Conservation (phyloP, 805 yeast species). For the Barnettozyma botsteinii region DNA sequence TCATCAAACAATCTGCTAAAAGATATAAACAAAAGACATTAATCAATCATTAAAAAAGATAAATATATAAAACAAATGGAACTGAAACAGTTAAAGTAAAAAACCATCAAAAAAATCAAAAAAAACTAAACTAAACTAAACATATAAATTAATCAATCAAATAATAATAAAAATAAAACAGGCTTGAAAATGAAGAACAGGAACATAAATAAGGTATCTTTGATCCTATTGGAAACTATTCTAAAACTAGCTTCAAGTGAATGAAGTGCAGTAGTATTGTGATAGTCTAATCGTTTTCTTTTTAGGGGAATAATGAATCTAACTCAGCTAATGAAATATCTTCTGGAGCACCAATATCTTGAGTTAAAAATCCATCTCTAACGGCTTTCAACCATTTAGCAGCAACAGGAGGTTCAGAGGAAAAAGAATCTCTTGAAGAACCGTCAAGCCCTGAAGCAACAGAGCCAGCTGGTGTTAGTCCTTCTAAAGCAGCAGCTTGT, state of each 20-base stretch:
- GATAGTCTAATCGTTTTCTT: no score
- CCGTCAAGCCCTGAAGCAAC: constrained; percentile 25
- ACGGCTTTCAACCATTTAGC: constrained; percentile 69
- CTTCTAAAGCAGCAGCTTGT: constrained; percentile 59
- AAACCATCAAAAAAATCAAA: neutral
- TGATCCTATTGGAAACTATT: no score
- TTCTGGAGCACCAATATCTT: constrained; percentile 77
- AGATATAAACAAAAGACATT: neutral
- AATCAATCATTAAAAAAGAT: neutral
- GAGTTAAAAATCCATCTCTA: constrained; percentile 69
- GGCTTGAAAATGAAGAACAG: no score
- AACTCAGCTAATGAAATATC: constrained; percentile 67
- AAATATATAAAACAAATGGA: neutral
- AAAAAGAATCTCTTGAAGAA: constrained; percentile 15
- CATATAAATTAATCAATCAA: neutral
- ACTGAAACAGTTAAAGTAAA: neutral
- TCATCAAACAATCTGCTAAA: neutral
- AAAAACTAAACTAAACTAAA: neutral
- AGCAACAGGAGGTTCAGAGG: constrained; percentile 32
- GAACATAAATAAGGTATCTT: no score
- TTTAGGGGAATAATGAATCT: constrained; percentile 41
- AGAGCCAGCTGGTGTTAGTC: constrained; percentile 38
- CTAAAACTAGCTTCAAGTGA: neutral
- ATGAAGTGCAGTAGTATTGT: neutral
- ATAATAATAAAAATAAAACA: neutral